Percentiles rank a stretch among this genome's conserved stretches.
Evolutionary conservation across 208 protist species (phyloP).

Genomic region (Leishmania braziliensis): DNA sequence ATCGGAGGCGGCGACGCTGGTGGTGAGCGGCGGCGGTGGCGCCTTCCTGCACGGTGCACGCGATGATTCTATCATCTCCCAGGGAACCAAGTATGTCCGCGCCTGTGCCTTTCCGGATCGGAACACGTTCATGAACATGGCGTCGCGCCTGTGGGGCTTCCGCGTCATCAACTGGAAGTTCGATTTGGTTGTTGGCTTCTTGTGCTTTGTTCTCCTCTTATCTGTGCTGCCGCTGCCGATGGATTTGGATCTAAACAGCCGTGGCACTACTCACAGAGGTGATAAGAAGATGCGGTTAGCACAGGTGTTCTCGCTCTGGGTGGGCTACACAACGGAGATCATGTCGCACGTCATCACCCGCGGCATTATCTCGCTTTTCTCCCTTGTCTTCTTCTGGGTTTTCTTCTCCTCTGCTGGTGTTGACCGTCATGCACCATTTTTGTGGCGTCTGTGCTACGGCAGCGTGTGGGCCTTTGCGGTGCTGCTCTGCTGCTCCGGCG

Average conservation of each 20-base stretch:
- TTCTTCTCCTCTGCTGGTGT: constrained; percentile 59
- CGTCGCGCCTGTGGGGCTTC: constrained; percentile 68
- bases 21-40: constrained; percentile 85
- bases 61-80: constrained; percentile 51
- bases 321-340: constrained; percentile 43
- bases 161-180: constrained; percentile 89
- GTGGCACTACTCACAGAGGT: background rate
- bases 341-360: constrained; percentile 50
- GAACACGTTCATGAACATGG: constrained; percentile 72
- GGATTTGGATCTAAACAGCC: constrained; percentile 13
- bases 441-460: constrained; percentile 57
- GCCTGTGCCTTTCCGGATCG: constrained; percentile 53
- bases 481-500: constrained; percentile 47
- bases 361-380: constrained; percentile 52
- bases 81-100: constrained; percentile 66
- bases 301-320: constrained; percentile 36
- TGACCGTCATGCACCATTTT: constrained; percentile 40
- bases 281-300: constrained; percentile 1
- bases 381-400: constrained; percentile 50
- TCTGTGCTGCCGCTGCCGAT: constrained; percentile 63
- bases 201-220: constrained; percentile 68
- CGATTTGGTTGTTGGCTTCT: constrained; percentile 69
- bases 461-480: constrained; percentile 55
- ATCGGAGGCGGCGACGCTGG: constrained; percentile 63
- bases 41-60: constrained; percentile 84